These are phyloP conservation scores for Picea mariana DNA, from an alignment of 83 land plant species.

Conservation along the genomic window DNA sequence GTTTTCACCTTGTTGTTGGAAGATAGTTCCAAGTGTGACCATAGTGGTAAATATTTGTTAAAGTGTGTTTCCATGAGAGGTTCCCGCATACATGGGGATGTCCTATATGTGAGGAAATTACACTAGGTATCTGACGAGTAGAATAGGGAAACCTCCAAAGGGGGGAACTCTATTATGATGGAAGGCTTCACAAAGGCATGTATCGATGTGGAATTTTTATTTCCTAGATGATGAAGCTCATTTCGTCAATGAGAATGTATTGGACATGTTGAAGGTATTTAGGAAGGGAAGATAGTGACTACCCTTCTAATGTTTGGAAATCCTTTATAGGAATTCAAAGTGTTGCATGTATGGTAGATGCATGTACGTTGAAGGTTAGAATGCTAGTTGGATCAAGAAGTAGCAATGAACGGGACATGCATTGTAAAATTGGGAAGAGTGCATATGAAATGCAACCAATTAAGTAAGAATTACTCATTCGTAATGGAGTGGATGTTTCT, in stretches of 20 bases:
- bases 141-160: no score
- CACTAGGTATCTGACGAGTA: no score
- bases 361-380: neutral
- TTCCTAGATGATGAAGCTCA: no score
- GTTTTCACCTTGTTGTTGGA: neutral
- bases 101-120: no score
- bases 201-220: no score
- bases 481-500: neutral
- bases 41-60: neutral
- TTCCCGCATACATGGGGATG: neutral
- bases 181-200: no score
- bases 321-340: neutral
- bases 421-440: neutral
- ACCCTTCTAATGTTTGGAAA: no score
- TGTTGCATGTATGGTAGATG: neutral
- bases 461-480: neutral
- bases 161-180: no score
- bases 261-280: no score
- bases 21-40: neutral
- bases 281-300: no score
- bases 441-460: no score
- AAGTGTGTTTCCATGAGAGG: neutral
- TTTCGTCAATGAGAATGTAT: no score
- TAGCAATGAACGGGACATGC: neutral
- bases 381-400: neutral